Base-by-base conservation (phyloP, 2,329 filamentous ascomycete genomes). In the Curvularia hawaiiensis region DNA sequence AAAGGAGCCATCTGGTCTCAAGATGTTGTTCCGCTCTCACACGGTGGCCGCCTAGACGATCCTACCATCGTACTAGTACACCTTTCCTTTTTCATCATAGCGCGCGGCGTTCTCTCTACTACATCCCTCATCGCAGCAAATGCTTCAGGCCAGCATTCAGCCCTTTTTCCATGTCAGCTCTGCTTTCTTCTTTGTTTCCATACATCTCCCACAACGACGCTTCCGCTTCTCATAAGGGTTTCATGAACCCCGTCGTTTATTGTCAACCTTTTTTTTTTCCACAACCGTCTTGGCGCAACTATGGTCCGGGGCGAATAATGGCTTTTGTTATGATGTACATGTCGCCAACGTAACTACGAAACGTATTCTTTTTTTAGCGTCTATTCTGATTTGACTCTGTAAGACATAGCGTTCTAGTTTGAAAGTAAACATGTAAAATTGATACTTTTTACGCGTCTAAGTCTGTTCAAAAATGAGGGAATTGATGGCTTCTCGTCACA, bases 1-100 rank as follows among this genome's bases (percentile, higher is more conserved):
- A 60, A 81, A 80, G 67, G 76, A 79, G 58, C 78, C 77, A 0
- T 76, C 72, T 18, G 71, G 75, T 6, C 59, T 81, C 52, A 76
- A 72, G 56, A 77, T 76, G 67, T 64, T 81, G n/a, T 81, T 81
- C 62, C 65, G 71, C 45, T 64, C 70, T 9, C 73, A 73, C 57
- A 70, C 72, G 0, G 33, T 62, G 3, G 65, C 65, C 26, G 60
- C 59, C 24, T 67, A 38, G 54, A 52, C n/a, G 12, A 18, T 22
- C 35, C 20, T 30, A 40, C 47, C 30, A 31, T 52, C 10, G 9
- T 26, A 50, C 10, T 31, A n/a, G 22, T 28, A 44, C 22, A n/a
- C 16, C 10, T 54, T 28, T 52, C 44, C 35, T 50, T 43, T 43
- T 35, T 55, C 52, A 41, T 56, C 54, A 61, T 57, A 63, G 62